Base-by-base conservation (phyloP, 1,284 basidiomycete genomes). In the Trichosporon faecale region DNA sequence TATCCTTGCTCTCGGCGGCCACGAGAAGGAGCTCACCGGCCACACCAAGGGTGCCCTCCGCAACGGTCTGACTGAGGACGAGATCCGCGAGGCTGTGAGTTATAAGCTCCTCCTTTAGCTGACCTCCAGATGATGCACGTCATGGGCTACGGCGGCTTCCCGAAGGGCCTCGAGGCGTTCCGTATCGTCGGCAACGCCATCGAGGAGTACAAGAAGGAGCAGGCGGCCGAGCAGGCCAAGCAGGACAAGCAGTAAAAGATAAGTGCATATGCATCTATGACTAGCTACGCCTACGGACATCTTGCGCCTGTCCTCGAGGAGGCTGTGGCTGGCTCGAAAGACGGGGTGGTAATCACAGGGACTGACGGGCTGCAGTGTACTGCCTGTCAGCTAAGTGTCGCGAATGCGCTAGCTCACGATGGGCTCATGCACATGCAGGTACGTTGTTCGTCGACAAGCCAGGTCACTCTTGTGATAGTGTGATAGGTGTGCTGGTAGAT, bases 111-210 rank as follows among this genome's bases (percentile, higher is more conserved):
- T 8, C n/a, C 8, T 14, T 8, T 9, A 46, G 5, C 40, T 65
- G 64, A 65, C 64, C 12, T 1, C 64, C 21, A 49, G 40, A 68
- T 71, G 67, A 35, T 73, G 35, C 72, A 73, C 35, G 70, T 73
- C 27, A 69, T 65, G 31, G 72, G 72, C 46, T 73, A 73, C 72
- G 72, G 70, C 52, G 72, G 72, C 11, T 73, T 71, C 70, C 72
- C 72, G 4, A 71, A 71, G 68, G 72, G 72, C 23, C 70, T 73
- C 25, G 68, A 71, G 64, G 72, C 72, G 70, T 69, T 69, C 68
- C 68, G 68, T 16, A 25, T 66, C 18, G 57, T 60, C 57, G 68
- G 65, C 49, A 64, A 64, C 44, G 68, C 68, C n/a, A 69, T 69
- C 35, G 57, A 69, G 40, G 64, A 65, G 64, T 69, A 61, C 55